Conservation (phyloP, 768 basidiomycete species). For the Termitomyces sp. region DNA sequence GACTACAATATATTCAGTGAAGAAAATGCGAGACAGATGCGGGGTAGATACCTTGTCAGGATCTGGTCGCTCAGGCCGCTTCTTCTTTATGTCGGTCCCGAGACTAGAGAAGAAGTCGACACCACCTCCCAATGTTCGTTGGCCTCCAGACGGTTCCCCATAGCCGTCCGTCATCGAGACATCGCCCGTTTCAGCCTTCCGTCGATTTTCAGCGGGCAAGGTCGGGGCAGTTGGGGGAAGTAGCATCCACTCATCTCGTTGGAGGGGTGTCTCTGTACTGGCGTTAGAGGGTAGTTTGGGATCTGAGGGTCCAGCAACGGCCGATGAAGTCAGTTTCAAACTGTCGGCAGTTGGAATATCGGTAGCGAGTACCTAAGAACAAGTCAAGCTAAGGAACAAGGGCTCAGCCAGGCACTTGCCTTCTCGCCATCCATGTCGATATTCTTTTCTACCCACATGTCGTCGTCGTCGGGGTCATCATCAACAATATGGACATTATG, state of each 20-base stretch:
- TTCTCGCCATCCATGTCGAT: constrained; percentile 75
- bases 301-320: constrained; percentile 42
- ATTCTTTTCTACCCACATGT: constrained; percentile 89
- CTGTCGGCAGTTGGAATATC: constrained; percentile 76
- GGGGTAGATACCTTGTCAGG: constrained; percentile 61
- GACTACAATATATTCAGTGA: constrained; percentile 42
- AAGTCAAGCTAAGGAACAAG: constrained; percentile 11
- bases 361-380: constrained; percentile 56
- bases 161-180: constrained; percentile 68
- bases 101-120: constrained; percentile 90
- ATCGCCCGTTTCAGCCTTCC: constrained; percentile 29
- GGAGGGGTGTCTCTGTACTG: constrained; percentile 47
- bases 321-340: constrained; percentile 65
- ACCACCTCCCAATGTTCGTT: constrained; percentile 51
- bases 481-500: constrained; percentile 52
- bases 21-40: not conserved
- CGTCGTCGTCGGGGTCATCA: constrained; percentile 72
- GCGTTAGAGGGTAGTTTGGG: constrained; percentile 47
- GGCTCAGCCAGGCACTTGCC: constrained; percentile 40
- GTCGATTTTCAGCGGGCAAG: constrained; percentile 24
- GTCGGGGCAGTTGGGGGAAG: constrained; percentile 34
- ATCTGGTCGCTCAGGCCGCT: constrained; percentile 57
- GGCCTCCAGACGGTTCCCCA: constrained; percentile 44
- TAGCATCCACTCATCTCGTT: constrained; percentile 92
- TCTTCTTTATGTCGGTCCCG: constrained; percentile 72